Percentiles rank a stretch among this genome's conserved stretches.
These are phyloP conservation scores for Ceratobasidium sp. DNA, from an alignment of 1,284 basidiomycete species.

Conservation along the genomic window DNA sequence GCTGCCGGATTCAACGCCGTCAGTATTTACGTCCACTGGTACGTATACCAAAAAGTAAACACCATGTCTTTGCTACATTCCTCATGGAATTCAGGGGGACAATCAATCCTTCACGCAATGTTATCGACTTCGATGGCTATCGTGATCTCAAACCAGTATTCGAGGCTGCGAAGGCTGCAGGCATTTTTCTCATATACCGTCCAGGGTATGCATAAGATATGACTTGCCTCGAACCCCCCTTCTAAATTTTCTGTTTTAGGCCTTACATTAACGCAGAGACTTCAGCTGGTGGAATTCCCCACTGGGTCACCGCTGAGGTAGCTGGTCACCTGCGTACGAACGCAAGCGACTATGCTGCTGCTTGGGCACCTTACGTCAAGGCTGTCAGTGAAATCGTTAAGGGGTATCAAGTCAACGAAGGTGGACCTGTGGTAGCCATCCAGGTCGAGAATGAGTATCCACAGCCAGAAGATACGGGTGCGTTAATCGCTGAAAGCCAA, in stretches of 20 bases:
- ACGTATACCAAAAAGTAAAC: background rate
- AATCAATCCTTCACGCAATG: slow-evolving; percentile 73
- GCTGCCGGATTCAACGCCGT: slow-evolving; percentile 79
- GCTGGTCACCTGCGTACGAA: slow-evolving; percentile 70
- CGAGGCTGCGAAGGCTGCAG: slow-evolving; percentile 64
- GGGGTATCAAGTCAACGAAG: slow-evolving; percentile 70
- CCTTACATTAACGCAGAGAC: slow-evolving; percentile 76
- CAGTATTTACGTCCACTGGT: slow-evolving; percentile 68
- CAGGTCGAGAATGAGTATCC: slow-evolving; percentile 80
- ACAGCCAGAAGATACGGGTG: slow-evolving; percentile 50
- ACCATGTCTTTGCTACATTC: no score
- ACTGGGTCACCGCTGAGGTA: slow-evolving; percentile 76
- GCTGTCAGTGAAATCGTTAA: slow-evolving; percentile 66
- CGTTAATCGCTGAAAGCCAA: background rate
- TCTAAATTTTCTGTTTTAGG: slow-evolving; percentile 44
- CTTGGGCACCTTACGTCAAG: slow-evolving; percentile 75
- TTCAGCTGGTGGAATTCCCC: slow-evolving; percentile 78
- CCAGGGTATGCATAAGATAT: slow-evolving; percentile 60
- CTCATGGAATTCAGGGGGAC: slow-evolving; percentile 71
- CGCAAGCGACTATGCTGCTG: slow-evolving; percentile 67
- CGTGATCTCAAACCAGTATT: slow-evolving; percentile 72
- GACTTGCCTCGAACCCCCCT: no score
- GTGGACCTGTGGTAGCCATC: slow-evolving; percentile 76
- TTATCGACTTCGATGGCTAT: slow-evolving; percentile 73
- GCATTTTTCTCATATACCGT: slow-evolving; percentile 69